phyloP scores from a whole-genome alignment of 257 asterid genomes.

The Schizonepeta tenuifolia region DNA sequence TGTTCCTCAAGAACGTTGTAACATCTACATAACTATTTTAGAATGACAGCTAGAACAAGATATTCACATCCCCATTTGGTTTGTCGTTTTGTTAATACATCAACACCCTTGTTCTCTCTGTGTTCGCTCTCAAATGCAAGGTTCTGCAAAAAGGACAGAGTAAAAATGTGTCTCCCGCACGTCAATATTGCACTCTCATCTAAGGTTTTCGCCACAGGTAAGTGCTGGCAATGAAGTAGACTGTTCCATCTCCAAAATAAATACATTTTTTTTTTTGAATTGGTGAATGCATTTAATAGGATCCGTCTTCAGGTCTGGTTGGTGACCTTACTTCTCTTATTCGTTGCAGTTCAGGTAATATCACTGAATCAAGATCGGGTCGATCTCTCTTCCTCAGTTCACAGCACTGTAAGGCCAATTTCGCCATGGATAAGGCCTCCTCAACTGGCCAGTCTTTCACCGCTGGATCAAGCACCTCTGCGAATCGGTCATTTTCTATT shows the following conservation, averaged over 20 bases:
- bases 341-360: constrained; percentile 70
- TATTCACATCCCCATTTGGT: background rate
- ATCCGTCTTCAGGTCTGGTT: constrained; percentile 28
- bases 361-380: constrained; percentile 74
- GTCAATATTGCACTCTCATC: constrained; percentile 13
- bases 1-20: background rate
- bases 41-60: background rate
- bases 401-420: constrained; percentile 70
- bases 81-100: background rate
- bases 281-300: constrained; percentile 29
- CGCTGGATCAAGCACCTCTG: constrained; percentile 60
- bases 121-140: background rate
- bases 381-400: constrained; percentile 87
- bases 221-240: constrained; percentile 23
- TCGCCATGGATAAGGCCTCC: constrained; percentile 71
- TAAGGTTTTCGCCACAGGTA: constrained; percentile 10
- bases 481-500: constrained; percentile 59
- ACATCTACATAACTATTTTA: background rate
- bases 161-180: background rate
- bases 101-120: background rate
- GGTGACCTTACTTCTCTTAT: constrained; percentile 51
- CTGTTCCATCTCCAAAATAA: constrained; percentile 12
- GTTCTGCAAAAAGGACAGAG: constrained; percentile 1
- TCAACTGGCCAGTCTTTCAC: constrained; percentile 84
- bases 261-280: constrained; percentile 19